phyloP scores from a whole-genome alignment of 306 rosid species.

The Luffa aegyptiaca region DNA sequence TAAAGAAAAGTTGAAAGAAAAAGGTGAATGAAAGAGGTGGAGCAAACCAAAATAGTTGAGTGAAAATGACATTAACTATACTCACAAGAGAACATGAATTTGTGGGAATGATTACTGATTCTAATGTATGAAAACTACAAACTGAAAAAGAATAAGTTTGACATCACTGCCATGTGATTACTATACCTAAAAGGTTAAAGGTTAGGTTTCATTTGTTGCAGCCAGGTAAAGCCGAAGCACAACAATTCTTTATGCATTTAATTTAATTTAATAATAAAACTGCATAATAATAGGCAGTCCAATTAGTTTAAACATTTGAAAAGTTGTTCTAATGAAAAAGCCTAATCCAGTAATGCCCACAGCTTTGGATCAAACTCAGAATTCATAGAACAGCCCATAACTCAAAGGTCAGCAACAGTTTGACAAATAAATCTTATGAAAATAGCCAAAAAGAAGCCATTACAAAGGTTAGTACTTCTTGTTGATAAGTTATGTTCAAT shows the following conservation, averaged over 20 bases:
- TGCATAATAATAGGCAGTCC: neutral
- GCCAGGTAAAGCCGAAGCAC: neutral
- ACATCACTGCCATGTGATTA: constrained; percentile 1
- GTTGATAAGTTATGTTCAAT: neutral
- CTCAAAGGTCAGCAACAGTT: neutral
- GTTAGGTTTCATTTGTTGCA: neutral
- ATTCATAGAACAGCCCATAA: neutral
- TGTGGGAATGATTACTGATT: neutral
- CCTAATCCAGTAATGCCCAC: neutral
- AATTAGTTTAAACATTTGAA: neutral
- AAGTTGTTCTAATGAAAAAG: neutral
- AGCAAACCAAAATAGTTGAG: neutral
- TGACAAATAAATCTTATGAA: neutral
- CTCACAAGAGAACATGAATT: neutral
- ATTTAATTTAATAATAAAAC: neutral
- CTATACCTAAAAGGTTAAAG: constrained; percentile 1
- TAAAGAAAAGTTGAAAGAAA: neutral
- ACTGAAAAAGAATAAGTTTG: neutral
- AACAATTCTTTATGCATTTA: neutral
- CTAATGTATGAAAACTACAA: neutral
- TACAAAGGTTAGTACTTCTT: neutral
- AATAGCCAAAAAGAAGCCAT: neutral
- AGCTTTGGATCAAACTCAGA: neutral
- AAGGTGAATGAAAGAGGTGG: neutral
- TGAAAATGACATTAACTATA: neutral